Base-by-base conservation (phyloP, 1,284 basidiomycete genomes). In the Fomitopsis pinicola region DNA sequence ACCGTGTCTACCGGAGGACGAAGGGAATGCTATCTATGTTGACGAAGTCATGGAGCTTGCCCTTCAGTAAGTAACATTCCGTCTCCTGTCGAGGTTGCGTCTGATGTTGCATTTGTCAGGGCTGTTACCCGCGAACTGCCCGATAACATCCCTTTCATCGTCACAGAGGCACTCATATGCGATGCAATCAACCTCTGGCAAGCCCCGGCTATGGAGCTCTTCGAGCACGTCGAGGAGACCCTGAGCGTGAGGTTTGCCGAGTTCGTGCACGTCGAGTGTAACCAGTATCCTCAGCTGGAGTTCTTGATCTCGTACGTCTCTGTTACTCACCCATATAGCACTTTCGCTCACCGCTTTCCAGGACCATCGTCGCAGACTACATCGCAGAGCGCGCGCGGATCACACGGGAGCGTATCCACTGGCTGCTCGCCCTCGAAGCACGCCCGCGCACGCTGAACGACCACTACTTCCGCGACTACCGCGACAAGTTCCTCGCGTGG, bases 81-180 rank as follows among this genome's bases (percentile, higher is more conserved):
- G 19, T 19, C 10, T 12, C 3, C 3, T n/a, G 28, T 35, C 12
- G 5, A 33, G 19, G 9, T 9, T 3, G 6, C 12, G 8, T 19
- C 33, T 53, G 6, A 53, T 33, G 9, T 2, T 7, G 6, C 5
- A 5, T 10, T 15, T 3, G 6, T 8, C 60, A 91, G 89, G 8
- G 82, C 87, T 0, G 80, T 83, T 0, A 87, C 87, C 0, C 83
- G 88, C 5, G 87, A 91, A 68, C 76, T 91, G 0, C 88, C 89
- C 0, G 85, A 81, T 15, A 81, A 83, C 62, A 84, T 81, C 62
- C 89, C 89, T 0, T 91, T 87, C 64, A 75, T 82, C 0, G 85
- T 89, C 0, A 83, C 84, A 33, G 68, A 78, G 5, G 62, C 69
- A 0, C 84, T 82, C 53, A 87, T 92, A 52, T 62, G 69, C 1